Evolutionary conservation across 164 flowering plant species (phyloP).

Genomic region (Vitis rupestris): DNA sequence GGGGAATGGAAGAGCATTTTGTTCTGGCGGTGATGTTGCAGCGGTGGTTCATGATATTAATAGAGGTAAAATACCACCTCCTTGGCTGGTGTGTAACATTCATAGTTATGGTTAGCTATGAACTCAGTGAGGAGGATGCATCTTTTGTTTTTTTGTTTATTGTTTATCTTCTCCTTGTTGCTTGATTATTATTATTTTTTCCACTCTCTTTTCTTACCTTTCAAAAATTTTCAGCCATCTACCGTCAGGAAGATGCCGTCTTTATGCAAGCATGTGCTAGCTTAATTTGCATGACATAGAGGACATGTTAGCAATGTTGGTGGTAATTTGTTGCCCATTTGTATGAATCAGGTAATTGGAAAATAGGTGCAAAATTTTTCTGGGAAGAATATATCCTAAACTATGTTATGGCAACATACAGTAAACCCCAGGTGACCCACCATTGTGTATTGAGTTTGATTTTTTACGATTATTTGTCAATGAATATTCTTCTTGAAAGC

Average conservation of each 20-base stretch:
- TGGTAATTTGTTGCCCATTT: not conserved
- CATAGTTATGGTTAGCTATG: too few relatives aligned
- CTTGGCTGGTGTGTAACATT: not conserved
- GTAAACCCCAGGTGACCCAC: slow-evolving; percentile 61
- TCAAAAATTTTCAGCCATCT: too few relatives aligned
- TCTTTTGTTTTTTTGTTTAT: too few relatives aligned
- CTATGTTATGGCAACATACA: slow-evolving; percentile 64
- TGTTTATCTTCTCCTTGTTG: too few relatives aligned
- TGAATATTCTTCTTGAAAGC: too few relatives aligned
- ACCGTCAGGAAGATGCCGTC: too few relatives aligned
- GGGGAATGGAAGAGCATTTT: slow-evolving; percentile 79
- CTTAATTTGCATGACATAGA: not conserved
- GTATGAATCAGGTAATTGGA: slow-evolving; percentile 54
- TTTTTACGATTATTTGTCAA: too few relatives aligned
- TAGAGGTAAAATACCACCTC: slow-evolving; percentile 31
- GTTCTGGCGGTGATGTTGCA: slow-evolving; percentile 79
- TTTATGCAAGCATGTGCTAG: too few relatives aligned
- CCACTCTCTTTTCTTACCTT: too few relatives aligned
- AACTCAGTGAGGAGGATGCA: too few relatives aligned
- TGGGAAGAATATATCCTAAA: slow-evolving; percentile 47
- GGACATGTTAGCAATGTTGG: not conserved
- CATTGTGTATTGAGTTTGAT: not conserved
- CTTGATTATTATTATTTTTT: too few relatives aligned
- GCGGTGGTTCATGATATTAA: slow-evolving; percentile 47
- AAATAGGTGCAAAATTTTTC: slow-evolving; percentile 47